phyloP scores from a whole-genome alignment of 202 grass and related monocot genomes.

The Panicum hallii region DNA sequence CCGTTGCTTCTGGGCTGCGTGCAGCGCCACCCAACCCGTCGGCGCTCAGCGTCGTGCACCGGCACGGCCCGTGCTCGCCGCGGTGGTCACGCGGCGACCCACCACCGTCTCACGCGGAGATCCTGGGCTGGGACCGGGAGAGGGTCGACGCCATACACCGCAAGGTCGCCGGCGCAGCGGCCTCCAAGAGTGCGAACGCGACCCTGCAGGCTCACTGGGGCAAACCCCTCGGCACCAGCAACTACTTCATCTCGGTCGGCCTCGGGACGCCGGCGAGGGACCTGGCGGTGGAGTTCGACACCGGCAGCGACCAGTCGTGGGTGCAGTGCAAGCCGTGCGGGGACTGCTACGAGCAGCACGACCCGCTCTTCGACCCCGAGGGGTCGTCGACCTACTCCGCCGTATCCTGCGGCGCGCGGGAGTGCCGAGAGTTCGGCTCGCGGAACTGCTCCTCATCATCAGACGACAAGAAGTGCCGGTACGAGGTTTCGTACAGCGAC shows the following conservation, averaged over 20 bases:
- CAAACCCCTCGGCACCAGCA: constrained; percentile 46
- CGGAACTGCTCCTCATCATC: constrained; percentile 25
- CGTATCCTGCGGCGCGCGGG: constrained; percentile 46
- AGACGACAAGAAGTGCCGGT: constrained; percentile 45
- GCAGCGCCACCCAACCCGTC: constrained; percentile 44
- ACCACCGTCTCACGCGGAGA: constrained; percentile 36
- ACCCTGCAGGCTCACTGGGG: constrained; percentile 55
- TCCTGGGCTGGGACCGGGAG: constrained; percentile 55
- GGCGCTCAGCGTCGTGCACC: constrained; percentile 55
- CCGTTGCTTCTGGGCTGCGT: not conserved
- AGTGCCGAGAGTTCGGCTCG: constrained; percentile 48
- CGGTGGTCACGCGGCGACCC: not conserved
- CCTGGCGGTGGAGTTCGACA: constrained; percentile 69
- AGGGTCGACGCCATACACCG: constrained; percentile 61
- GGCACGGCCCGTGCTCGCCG: constrained; percentile 71
- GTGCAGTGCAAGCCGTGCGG: constrained; percentile 81
- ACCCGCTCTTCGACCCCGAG: constrained; percentile 73
- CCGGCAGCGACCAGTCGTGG: constrained; percentile 83
- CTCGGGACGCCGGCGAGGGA: constrained; percentile 67
- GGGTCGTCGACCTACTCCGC: constrained; percentile 54
- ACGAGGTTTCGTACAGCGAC: constrained; percentile 62
- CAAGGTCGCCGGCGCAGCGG: not conserved
- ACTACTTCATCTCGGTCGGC: constrained; percentile 68
- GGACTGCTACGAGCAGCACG: constrained; percentile 67
- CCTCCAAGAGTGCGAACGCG: not conserved